These are phyloP conservation scores for Starmerella apis DNA, from an alignment of 805 yeast species.

Conservation along the genomic window DNA sequence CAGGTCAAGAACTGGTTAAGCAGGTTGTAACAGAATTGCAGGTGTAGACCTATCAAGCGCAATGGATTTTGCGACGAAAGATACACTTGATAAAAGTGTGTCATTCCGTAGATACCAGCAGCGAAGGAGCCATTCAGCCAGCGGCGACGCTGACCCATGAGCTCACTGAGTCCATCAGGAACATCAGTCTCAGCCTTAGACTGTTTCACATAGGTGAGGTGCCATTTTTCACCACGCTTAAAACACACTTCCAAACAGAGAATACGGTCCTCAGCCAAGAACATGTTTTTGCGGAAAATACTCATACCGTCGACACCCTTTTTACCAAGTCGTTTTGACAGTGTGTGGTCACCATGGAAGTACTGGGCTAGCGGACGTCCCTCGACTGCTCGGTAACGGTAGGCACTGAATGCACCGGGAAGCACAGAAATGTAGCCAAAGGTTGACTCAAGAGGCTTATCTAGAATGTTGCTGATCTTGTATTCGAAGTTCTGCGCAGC, in stretches of 20 bases:
- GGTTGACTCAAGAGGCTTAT: slow-evolving; percentile 54
- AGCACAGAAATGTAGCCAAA: slow-evolving; percentile 56
- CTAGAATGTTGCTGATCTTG: slow-evolving; percentile 56
- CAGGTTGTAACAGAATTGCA: slow-evolving; percentile 48
- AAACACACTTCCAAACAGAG: slow-evolving; percentile 56
- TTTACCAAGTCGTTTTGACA: slow-evolving; percentile 39
- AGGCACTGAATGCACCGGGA: slow-evolving; percentile 63
- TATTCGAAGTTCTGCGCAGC: slow-evolving; percentile 60
- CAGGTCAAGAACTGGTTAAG: slow-evolving; percentile 47
- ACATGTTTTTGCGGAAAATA: slow-evolving; percentile 59
- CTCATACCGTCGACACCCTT: slow-evolving; percentile 49
- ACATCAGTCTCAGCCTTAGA: slow-evolving; percentile 62
- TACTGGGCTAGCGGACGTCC: slow-evolving; percentile 59
- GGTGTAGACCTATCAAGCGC: slow-evolving; percentile 43
- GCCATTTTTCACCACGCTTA: slow-evolving; percentile 48
- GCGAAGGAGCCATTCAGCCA: slow-evolving; percentile 65
- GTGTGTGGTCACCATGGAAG: slow-evolving; percentile 54
- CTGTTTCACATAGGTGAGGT: slow-evolving; percentile 50
- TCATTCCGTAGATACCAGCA: slow-evolving; percentile 46
- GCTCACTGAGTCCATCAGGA: slow-evolving; percentile 52
- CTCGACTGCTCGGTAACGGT: slow-evolving; percentile 47
- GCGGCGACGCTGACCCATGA: slow-evolving; percentile 53
- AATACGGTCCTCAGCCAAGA: slow-evolving; percentile 59
- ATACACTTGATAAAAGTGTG: slow-evolving; percentile 48
- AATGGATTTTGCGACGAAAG: slow-evolving; percentile 43